Evolutionary conservation across 176 grass and related monocot species (phyloP), one percentile per base, ranked within the genome.

Genomic region (Hordeum marinum): DNA sequence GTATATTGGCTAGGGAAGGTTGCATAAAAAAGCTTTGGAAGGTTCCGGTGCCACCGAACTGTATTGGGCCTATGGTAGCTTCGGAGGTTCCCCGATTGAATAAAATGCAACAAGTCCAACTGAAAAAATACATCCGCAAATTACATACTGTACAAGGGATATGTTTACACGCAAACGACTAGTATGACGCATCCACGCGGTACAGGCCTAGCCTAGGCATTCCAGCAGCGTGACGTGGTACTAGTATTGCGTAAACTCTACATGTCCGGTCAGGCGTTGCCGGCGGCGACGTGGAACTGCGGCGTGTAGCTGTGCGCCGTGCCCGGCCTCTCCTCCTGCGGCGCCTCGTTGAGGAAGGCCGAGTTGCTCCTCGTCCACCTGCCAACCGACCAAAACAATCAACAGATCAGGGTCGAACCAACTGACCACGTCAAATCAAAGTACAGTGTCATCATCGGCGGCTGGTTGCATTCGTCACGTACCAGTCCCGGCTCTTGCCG

Each of bases 311-410:
- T 93, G 54, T 89, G 87, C n/a, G 68, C 78, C 54, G 63, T 72
- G 64, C 68, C 72, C 12, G n/a, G 20, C 25, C 24, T 37, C 76
- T 90, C 85, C 42, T 98, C 91, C 60, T 29, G 88, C 45, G 96
- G 96, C 60, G 91, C 84, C 78, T 98, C 96, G 76, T 98, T 98
- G 4, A 98, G 91, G 69, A 95, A 95, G 52, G 93, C 96, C 85
- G 58, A 95, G 85, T 55, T 98, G 89, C 96, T 98, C 75, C 87
- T 77, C 23, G 96, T 98, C 96, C 96, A 98, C 93, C 93, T 95
- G 79, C 7, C 13, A 9, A 76, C 26, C 45, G 10, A 12, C 6
- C 5, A 21, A 25, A 42, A 15, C 26, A 75, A 20, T 26, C 3
- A 20, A 6, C 68, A 9, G 1, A 54, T 54, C 7, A 54, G 15